phyloP scores from a whole-genome alignment of 306 rosid species.

The Gastrolobium bilobum region DNA sequence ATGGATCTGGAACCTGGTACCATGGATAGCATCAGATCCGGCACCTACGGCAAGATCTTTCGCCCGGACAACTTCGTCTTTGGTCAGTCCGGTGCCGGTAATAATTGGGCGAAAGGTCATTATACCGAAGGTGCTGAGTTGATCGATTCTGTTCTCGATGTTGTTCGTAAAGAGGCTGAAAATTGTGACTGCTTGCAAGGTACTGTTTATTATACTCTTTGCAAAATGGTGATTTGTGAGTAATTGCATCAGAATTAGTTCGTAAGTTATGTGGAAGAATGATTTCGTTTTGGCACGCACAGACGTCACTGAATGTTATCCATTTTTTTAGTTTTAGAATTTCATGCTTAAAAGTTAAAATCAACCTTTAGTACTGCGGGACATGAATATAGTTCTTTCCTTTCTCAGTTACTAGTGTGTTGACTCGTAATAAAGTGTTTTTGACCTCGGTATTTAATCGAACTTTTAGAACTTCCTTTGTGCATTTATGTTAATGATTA shows the following conservation, averaged over 20 bases:
- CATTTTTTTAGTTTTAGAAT: neutral
- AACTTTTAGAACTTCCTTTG: slow-evolving; percentile 1
- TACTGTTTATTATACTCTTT: neutral
- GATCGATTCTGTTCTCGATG: slow-evolving; percentile 55
- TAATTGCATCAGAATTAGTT: no score
- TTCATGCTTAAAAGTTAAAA: no score
- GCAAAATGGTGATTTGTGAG: no score
- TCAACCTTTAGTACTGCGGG: no score
- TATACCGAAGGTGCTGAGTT: slow-evolving; percentile 58
- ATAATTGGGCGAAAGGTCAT: slow-evolving; percentile 77
- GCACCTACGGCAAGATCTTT: slow-evolving; percentile 53
- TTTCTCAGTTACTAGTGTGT: neutral
- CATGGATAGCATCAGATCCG: slow-evolving; percentile 59
- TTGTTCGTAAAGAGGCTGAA: slow-evolving; percentile 60
- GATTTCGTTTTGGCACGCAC: neutral
- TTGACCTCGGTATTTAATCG: neutral
- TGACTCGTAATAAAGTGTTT: slow-evolving; percentile 9
- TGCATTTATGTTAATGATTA: neutral
- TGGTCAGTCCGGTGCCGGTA: slow-evolving; percentile 65
- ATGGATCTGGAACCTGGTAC: slow-evolving; percentile 61
- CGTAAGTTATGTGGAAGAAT: no score
- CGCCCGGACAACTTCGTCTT: slow-evolving; percentile 56
- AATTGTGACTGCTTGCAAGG: slow-evolving; percentile 60
- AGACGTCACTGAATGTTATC: neutral
- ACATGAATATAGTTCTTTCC: neutral